Evolutionary conservation across 495 filamentous ascomycete genomes (phyloP), one percentile per base, ranked within the genome.

Genomic region (Penicillium bialowiezense): DNA sequence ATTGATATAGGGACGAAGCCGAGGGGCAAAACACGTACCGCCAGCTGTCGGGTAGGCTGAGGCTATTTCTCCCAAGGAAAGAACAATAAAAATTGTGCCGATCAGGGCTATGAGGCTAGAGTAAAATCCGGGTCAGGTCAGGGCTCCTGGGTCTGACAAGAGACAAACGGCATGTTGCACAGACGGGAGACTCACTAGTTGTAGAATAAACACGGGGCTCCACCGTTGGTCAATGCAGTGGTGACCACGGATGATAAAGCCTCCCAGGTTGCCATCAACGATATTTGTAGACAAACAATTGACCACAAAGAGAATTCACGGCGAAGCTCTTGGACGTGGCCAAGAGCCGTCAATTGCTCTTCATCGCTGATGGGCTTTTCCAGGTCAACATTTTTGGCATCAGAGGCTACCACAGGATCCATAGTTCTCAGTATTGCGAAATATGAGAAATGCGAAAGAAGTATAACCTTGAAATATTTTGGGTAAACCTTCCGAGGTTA

Each of bases 221-320:
- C 64, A 1, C 64, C 62, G 8, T 58, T 61, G 20, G 58, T 58
- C 15, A 61, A 42, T 8, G 55, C 55, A 0, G 58, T 55, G 7
- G 52, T 44, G 0, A 60, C 58, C 1, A 66, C 63, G 15, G 54
- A 60, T 3, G 56, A 58, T 6, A 65, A 44, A 0, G 65, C 63
- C 50, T 69, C 64, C 66, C 62, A 68, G 9, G 65, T 65, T 19
- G 58, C 65, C 63, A 69, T 67, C 51, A 70, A 54, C 3, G 53
- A 63, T 5, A 63, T 60, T n/a, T 63, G 56, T 13, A 63, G 50
- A 42, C 56, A 56, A 2, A 62, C 52, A 13, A 61, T 60, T 1
- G 59, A 62, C 59, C 59, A 63, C 23, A 60, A 13, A 8, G 58
- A 63, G 38, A 60, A 63, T 15, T 51, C 59, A 28, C 59, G 56